Base-by-base conservation (phyloP, 176 grass and related monocot species). In the Paspalum notatum region DNA sequence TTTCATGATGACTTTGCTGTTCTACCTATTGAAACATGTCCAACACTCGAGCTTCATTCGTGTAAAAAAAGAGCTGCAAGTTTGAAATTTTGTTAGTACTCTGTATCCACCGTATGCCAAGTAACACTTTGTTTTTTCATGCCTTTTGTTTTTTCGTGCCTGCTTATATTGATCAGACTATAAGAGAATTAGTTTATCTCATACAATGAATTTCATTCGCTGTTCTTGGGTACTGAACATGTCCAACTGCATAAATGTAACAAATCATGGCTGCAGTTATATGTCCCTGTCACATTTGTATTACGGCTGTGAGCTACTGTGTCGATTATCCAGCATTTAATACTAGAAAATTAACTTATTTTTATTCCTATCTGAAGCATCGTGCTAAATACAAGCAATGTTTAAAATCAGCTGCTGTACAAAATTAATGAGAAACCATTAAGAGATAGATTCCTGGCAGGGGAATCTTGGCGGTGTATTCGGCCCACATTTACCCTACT, bases 81-180 rank as follows among this genome's bases (percentile, higher is more conserved):
- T n/a, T n/a, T 32, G 32, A 32, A 32, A 32, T 2, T 32, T 3
- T 32, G 3, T 1, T 32, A 32, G 2, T 65, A 21, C 61, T 20
- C 73, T 58, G 57, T 39, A 49, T 65, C 65, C 71, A 72, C 13
- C 77, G 37, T 76, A 24, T 87, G 25, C 48, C 41, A 76, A 40
- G 27, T 25, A 74, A 12, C n/a, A n/a, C n/a, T n/a, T n/a, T n/a
- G n/a, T n/a, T n/a, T n/a, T n/a, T n/a, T n/a, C n/a, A n/a, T n/a
- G 12, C 60, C 8, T 9, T 6, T 9, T 8, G 13, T 57, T 74
- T 51, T 59, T n/a, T 68, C 16, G 47, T 77, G 15, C 7, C 66
- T 70, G 67, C 21, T 48, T 48, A 26, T 14, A 47, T 16, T 25
- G 12, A 70, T 46, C 12, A 48, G n/a, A 16, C 2, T 48, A 48